These are phyloP conservation scores for Coemansia guatemalensis DNA, from an alignment of 192 early-diverging fungal species.

Conservation along the genomic window DNA sequence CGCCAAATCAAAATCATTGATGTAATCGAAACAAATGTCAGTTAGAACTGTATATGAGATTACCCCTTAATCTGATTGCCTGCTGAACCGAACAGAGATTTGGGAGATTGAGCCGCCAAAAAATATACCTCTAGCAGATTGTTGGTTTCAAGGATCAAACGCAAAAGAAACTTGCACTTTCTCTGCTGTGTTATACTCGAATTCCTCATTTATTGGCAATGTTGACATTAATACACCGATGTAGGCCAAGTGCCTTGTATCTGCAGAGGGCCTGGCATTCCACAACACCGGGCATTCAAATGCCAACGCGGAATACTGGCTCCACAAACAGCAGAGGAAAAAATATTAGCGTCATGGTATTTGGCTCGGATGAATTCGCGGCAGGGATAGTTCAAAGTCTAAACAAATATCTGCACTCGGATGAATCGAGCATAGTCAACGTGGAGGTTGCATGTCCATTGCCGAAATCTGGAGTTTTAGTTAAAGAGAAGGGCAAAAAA, in stretches of 20 bases:
- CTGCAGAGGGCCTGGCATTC: neutral
- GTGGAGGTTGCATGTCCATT: neutral
- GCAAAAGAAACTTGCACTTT: neutral
- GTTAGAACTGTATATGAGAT: too few relatives aligned
- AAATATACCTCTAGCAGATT: too few relatives aligned
- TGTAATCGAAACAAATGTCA: too few relatives aligned
- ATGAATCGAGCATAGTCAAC: neutral
- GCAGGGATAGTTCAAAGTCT: neutral
- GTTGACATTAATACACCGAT: neutral
- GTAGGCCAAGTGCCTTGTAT: neutral
- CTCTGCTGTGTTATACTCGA: neutral
- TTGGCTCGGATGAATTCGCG: neutral
- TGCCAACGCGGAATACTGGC: neutral
- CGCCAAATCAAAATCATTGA: too few relatives aligned
- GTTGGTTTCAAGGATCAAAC: too few relatives aligned
- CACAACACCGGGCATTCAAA: neutral
- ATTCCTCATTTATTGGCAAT: neutral
- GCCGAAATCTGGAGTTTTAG: neutral
- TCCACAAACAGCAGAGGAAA: neutral
- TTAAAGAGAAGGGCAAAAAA: neutral
- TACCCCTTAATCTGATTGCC: too few relatives aligned
- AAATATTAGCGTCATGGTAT: neutral
- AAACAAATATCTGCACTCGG: neutral
- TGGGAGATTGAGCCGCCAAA: neutral
- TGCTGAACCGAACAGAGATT: too few relatives aligned